Evolutionary conservation across 2,329 filamentous ascomycete genomes (phyloP).

Genomic region (Aspergillus sp.): DNA sequence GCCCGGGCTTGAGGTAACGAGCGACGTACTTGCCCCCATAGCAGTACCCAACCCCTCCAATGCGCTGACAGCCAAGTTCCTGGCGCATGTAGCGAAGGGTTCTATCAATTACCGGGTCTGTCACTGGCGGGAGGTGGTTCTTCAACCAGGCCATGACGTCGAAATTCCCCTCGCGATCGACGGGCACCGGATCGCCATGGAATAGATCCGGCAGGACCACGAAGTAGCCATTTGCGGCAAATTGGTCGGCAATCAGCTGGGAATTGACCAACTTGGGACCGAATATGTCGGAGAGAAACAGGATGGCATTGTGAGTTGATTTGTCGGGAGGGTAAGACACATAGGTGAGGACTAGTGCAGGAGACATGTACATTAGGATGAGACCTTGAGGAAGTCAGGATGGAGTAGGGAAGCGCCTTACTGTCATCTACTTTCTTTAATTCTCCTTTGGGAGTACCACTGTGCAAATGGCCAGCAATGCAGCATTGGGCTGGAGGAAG

Average conservation of each 20-base stretch:
- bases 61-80: constrained; percentile 25
- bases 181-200: constrained; percentile 60
- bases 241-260: background rate
- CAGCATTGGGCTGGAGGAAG: background rate
- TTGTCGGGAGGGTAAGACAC: background rate
- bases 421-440: background rate
- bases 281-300: background rate
- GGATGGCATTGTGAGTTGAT: background rate
- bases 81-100: constrained; percentile 40
- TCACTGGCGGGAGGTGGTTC: constrained; percentile 31
- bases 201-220: constrained; percentile 67
- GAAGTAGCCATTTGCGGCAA: background rate
- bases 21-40: constrained; percentile 55
- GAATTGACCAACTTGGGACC: background rate
- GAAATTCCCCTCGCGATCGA: constrained; percentile 55
- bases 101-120: constrained; percentile 49
- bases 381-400: background rate
- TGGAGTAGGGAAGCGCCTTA: background rate
- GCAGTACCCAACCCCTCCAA: constrained; percentile 52
- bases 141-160: constrained; percentile 50
- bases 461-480: background rate
- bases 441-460: background rate
- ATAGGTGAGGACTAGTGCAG: background rate
- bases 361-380: background rate
- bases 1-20: constrained; percentile 16